Conservation (phyloP, 306 rosid species). For the Macrotyloma uniflorum region DNA sequence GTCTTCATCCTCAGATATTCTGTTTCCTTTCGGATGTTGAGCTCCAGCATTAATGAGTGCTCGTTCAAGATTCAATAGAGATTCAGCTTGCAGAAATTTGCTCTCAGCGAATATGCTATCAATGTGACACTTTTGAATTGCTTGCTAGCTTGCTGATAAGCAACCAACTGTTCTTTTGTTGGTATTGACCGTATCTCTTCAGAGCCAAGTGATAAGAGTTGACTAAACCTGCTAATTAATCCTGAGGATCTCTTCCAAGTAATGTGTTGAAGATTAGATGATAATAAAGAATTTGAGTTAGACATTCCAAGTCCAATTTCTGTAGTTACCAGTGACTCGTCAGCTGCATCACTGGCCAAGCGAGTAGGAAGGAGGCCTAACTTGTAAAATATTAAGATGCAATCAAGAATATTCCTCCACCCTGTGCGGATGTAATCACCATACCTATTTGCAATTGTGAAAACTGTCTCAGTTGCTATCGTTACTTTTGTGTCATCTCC, state of each 20-base stretch:
- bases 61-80: slow-evolving; percentile 72
- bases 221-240: slow-evolving; percentile 88
- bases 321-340: slow-evolving; percentile 63
- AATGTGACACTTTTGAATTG: slow-evolving; percentile 75
- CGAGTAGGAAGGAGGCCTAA: slow-evolving; percentile 82
- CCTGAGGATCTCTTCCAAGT: slow-evolving; percentile 81
- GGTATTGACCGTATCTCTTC: slow-evolving; percentile 87
- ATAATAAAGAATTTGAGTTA: slow-evolving; percentile 55
- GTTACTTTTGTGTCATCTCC: slow-evolving; percentile 84
- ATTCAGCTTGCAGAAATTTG: slow-evolving; percentile 88
- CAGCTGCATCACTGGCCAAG: slow-evolving; percentile 79
- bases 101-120: slow-evolving; percentile 84
- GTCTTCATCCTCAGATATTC: slow-evolving; percentile 77
- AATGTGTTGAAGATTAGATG: slow-evolving; percentile 56
- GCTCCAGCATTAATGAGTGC: slow-evolving; percentile 79
- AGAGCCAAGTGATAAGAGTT: slow-evolving; percentile 79
- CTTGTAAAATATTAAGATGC: slow-evolving; percentile 80
- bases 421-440: slow-evolving; percentile 85
- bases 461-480: slow-evolving; percentile 81
- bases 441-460: slow-evolving; percentile 77
- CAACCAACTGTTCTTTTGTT: slow-evolving; percentile 76
- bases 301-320: slow-evolving; percentile 64
- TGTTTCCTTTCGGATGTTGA: slow-evolving; percentile 67
- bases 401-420: slow-evolving; percentile 89
- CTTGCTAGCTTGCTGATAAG: slow-evolving; percentile 74